These are phyloP conservation scores for Bertia moriformis DNA, from an alignment of 2,329 filamentous ascomycete species.

Conservation along the genomic window DNA sequence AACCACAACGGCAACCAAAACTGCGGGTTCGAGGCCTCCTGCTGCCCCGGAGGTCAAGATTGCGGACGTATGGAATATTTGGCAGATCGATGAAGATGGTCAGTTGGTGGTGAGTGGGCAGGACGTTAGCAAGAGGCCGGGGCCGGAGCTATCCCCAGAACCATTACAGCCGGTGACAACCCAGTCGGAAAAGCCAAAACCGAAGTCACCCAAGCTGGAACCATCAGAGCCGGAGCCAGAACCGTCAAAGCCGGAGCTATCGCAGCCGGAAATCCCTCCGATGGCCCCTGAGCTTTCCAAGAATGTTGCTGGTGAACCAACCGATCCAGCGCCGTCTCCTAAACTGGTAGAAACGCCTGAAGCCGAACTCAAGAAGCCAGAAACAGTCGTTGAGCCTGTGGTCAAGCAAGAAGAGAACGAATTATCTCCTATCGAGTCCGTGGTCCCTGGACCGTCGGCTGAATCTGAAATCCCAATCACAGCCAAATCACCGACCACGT, in stretches of 20 bases:
- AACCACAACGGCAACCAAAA: no score
- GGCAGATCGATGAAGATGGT: slow-evolving; percentile 1
- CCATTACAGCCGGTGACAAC: background rate
- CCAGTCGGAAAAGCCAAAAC: background rate
- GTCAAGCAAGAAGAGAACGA: background rate
- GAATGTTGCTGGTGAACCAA: background rate
- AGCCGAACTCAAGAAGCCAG: no score
- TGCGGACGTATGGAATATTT: background rate
- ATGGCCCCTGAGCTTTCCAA: background rate
- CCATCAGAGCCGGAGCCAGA: background rate
- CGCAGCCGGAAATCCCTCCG: no score
- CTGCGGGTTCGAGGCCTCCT: background rate
- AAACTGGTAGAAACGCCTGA: background rate
- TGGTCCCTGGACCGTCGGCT: background rate
- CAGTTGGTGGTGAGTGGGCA: background rate
- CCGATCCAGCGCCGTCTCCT: background rate
- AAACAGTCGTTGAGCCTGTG: background rate
- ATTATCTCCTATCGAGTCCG: background rate
- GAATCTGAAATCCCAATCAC: no score
- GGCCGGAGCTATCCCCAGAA: background rate
- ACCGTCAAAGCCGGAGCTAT: background rate
- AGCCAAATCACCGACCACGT: no score
- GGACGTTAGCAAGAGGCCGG: no score
- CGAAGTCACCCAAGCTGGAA: background rate
- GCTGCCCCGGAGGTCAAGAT: background rate